Evolutionary conservation across 163 green algal genomes (phyloP).

Genomic region (Chlorella variabilis): DNA sequence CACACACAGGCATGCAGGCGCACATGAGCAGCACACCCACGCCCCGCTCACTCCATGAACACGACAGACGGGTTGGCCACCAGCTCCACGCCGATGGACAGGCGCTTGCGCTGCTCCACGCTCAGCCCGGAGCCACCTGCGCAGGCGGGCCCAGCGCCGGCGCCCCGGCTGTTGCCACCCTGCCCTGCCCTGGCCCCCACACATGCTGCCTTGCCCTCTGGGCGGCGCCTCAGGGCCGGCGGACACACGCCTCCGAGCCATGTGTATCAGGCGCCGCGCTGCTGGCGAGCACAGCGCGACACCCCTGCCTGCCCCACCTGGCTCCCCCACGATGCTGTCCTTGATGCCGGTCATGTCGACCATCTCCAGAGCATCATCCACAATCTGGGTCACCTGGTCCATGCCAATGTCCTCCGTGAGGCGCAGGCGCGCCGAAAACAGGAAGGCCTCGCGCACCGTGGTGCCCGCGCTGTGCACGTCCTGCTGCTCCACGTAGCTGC

Average conservation of each 20-base stretch:
- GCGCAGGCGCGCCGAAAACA: slow-evolving; percentile 60
- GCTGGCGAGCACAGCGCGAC: neutral
- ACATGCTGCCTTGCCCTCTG: too few relatives aligned
- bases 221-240: too few relatives aligned
- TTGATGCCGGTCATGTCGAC: slow-evolving; percentile 48
- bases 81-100: slow-evolving; percentile 63
- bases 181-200: too few relatives aligned
- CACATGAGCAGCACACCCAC: too few relatives aligned
- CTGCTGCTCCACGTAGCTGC: slow-evolving; percentile 47
- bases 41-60: slow-evolving; percentile 59
- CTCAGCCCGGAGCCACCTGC: slow-evolving; percentile 48
- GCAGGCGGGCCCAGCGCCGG: too few relatives aligned
- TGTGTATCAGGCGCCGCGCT: too few relatives aligned
- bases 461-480: slow-evolving; percentile 49
- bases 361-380: slow-evolving; percentile 56
- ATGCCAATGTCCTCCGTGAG: slow-evolving; percentile 34
- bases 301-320: slow-evolving; percentile 18
- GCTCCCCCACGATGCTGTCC: slow-evolving; percentile 48
- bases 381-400: slow-evolving; percentile 30
- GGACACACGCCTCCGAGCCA: too few relatives aligned
- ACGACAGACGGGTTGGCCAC: slow-evolving; percentile 63
- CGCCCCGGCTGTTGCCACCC: neutral
- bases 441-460: slow-evolving; percentile 59
- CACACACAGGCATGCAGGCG: neutral
- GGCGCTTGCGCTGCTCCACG: slow-evolving; percentile 63